Conservation (phyloP, 345 rosid species). For the Eucalyptus paniculata region DNA sequence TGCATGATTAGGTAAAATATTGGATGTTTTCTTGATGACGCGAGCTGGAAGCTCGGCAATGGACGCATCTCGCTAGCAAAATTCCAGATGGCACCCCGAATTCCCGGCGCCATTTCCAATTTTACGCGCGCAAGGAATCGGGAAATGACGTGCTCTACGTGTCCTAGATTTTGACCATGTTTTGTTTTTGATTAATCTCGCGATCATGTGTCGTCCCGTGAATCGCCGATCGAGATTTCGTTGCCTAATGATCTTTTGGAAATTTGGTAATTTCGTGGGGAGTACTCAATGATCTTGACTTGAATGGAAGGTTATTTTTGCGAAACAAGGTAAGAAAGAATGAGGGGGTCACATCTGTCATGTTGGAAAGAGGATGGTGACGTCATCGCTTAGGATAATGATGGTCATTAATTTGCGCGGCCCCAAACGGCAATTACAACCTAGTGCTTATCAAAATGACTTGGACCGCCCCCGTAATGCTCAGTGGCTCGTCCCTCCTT, state of each 20-base stretch:
- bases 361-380: neutral
- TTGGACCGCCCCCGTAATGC: neutral
- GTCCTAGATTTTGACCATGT: neutral
- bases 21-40: accelerated
- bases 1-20: neutral
- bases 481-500: neutral
- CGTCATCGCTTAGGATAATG: neutral
- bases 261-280: neutral
- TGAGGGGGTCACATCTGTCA: accelerated
- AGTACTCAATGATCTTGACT: neutral
- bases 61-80: neutral
- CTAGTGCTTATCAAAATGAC: neutral
- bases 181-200: too few relatives aligned
- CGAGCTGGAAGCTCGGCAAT: neutral
- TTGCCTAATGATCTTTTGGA: neutral
- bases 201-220: neutral
- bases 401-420: neutral
- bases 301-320: neutral
- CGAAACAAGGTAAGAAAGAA: neutral
- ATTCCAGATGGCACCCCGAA: neutral
- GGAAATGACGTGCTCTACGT: neutral
- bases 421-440: neutral
- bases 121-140: neutral
- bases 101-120: neutral
- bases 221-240: neutral